These are phyloP conservation scores for Cornus suecica DNA, from an alignment of 148 eudicot species.

Conservation along the genomic window DNA sequence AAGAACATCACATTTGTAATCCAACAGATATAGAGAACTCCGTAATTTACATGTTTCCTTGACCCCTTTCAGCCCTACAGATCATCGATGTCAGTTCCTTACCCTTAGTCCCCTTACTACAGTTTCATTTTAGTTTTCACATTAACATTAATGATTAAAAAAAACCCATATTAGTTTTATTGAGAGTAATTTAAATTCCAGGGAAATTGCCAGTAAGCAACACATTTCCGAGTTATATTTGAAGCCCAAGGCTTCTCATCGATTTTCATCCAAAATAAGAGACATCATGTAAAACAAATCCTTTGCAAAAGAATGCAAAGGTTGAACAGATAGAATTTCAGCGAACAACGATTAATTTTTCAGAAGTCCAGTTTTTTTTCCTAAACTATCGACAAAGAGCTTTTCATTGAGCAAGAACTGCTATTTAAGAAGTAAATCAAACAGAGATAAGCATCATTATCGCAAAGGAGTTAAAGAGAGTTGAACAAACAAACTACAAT, in stretches of 20 bases:
- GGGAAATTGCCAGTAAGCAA: neutral
- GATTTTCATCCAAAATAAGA: neutral
- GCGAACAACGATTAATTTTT: too few relatives aligned
- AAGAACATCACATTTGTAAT: too few relatives aligned
- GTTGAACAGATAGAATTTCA: neutral
- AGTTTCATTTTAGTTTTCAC: too few relatives aligned
- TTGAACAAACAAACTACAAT: neutral
- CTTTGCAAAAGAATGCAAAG: neutral
- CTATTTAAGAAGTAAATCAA: too few relatives aligned
- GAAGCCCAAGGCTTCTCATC: neutral
- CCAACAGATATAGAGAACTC: too few relatives aligned
- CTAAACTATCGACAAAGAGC: neutral
- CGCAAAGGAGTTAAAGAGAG: neutral
- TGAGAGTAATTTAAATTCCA: neutral
- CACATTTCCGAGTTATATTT: neutral
- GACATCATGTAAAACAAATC: neutral
- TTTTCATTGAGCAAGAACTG: neutral
- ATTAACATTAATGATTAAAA: too few relatives aligned
- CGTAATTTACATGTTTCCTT: too few relatives aligned
- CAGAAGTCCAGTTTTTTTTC: too few relatives aligned
- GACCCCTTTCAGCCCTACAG: too few relatives aligned
- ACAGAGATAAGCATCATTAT: neutral
- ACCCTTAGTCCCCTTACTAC: too few relatives aligned
- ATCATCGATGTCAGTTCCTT: too few relatives aligned
- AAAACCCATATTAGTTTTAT: too few relatives aligned